Percentiles rank a stretch among this genome's conserved stretches.
These are phyloP conservation scores for Inga laurina DNA, from an alignment of 306 rosid genomes.

Conservation along the genomic window DNA sequence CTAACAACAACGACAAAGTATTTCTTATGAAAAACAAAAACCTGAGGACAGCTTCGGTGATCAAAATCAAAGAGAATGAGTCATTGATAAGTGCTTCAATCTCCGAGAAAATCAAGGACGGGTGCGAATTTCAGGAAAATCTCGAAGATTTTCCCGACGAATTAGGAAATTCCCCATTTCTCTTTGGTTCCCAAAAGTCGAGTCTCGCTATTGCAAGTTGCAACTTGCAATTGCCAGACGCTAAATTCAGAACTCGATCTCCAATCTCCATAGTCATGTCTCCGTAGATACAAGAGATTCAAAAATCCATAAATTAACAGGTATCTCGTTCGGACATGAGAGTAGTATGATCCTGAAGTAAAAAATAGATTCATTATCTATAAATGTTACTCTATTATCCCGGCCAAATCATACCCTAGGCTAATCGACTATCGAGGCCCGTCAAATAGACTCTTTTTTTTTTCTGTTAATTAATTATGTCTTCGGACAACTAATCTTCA, in stretches of 20 bases:
- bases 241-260: background rate
- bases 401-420: too few species aligned
- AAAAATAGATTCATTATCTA: too few species aligned
- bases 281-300: background rate
- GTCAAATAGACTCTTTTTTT: too few species aligned
- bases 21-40: background rate
- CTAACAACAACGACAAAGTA: background rate
- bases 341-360: too few species aligned
- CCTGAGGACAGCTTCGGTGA: background rate
- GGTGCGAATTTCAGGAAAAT: background rate
- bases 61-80: background rate
- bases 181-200: background rate
- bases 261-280: background rate
- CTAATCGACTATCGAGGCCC: too few species aligned
- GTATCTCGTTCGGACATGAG: too few species aligned
- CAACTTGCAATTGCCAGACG: background rate
- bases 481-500: too few species aligned
- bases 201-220: background rate
- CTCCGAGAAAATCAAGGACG: background rate
- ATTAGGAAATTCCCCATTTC: constrained; percentile 28
- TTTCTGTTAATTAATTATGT: too few species aligned
- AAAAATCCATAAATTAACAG: too few species aligned
- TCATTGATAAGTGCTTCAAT: background rate
- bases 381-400: too few species aligned
- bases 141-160: constrained; percentile 29